Conservation (phyloP, 495 filamentous ascomycete genomes). For the Aspergillus baeticus region DNA sequence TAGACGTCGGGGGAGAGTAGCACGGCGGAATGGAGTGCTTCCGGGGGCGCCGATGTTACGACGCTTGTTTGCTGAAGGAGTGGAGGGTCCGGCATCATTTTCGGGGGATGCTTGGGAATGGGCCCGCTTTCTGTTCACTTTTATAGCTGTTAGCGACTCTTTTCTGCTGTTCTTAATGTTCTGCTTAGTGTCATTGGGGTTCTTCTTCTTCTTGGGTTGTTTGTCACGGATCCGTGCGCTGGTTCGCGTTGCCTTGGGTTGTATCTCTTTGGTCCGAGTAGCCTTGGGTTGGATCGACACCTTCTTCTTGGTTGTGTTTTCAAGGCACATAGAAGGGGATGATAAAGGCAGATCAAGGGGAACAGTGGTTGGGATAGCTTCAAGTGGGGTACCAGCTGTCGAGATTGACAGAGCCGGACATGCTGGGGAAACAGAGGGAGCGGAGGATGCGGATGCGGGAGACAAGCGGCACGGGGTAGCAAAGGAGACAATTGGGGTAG, state of each 20-base stretch:
- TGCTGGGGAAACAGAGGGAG: neutral
- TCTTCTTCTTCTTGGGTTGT: neutral
- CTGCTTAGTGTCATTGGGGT: neutral
- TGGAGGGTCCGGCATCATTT: neutral
- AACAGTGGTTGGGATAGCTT: no score
- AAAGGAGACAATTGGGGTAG: neutral
- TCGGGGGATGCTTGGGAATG: neutral
- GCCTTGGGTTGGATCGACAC: no score
- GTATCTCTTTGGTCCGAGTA: no score
- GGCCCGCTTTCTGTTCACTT: conserved; percentile 23
- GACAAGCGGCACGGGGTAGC: neutral
- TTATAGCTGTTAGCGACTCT: conserved; percentile 13
- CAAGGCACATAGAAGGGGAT: no score
- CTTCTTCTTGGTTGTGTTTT: no score
- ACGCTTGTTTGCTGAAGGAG: conserved; percentile 21
- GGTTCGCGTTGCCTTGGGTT: no score
- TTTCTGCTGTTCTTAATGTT: neutral
- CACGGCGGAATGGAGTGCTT: conserved; percentile 19
- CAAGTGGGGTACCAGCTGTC: no score
- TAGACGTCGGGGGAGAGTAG: conserved; percentile 16
- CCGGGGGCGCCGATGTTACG: conserved; percentile 23
- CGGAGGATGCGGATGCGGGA: neutral
- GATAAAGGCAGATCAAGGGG: no score
- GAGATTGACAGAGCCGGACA: no score
- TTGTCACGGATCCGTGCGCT: no score